These are phyloP conservation scores for Fusarium haematococcum DNA, from an alignment of 2,329 filamentous ascomycete genomes.

Conservation along the genomic window DNA sequence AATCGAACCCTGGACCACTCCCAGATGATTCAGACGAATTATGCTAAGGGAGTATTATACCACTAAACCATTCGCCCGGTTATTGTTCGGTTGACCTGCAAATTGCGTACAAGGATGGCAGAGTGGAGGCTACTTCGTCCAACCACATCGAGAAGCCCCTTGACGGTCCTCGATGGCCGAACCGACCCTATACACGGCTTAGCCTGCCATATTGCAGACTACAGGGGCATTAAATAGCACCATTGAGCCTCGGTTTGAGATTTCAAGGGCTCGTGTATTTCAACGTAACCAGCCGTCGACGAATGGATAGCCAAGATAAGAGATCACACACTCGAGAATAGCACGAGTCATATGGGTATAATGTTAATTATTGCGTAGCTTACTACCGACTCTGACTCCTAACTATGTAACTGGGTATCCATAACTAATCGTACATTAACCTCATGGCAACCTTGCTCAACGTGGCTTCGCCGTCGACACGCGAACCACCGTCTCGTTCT, in stretches of 20 bases:
- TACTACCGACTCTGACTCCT: neutral
- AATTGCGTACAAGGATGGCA: neutral
- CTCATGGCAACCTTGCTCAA: neutral
- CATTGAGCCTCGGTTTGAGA: neutral
- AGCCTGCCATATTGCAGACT: neutral
- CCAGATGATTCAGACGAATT: neutral
- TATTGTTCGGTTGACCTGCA: neutral
- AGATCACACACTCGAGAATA: neutral
- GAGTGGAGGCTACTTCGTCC: neutral
- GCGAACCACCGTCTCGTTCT: constrained; percentile 26
- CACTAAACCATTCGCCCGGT: neutral
- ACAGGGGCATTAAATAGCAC: neutral
- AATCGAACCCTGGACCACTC: neutral
- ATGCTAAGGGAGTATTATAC: neutral
- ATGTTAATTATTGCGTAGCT: neutral
- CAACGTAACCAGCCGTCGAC: neutral
- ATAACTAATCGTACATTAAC: neutral
- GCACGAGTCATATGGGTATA: neutral
- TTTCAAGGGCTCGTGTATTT: neutral
- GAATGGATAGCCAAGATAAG: neutral
- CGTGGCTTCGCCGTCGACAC: neutral
- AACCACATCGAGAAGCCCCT: neutral
- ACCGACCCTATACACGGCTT: neutral
- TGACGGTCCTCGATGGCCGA: too few relatives aligned
- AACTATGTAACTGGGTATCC: neutral